Percentiles rank a stretch among this genome's conserved stretches.
Evolutionary conservation across 2,329 filamentous ascomycete genomes (phyloP).

Genomic region (Calonectria leucothoes): DNA sequence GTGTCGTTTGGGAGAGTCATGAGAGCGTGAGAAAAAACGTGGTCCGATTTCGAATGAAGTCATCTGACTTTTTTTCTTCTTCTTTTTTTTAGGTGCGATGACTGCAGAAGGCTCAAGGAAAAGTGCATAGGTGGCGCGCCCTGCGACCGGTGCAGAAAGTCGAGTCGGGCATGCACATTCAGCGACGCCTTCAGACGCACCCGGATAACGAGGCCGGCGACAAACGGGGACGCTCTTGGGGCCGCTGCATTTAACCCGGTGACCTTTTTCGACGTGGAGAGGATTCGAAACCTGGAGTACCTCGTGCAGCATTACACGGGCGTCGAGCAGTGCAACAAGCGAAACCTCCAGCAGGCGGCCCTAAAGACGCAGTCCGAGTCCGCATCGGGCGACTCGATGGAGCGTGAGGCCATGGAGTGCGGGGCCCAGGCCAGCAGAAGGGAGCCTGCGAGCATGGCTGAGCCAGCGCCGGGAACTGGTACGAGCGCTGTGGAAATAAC

Average conservation of each 20-base stretch:
- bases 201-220: background rate
- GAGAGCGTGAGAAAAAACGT: background rate
- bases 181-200: background rate
- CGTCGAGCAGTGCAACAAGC: background rate
- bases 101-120: conserved; percentile 65
- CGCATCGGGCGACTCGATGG: background rate
- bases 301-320: background rate
- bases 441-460: background rate
- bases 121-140: conserved; percentile 67
- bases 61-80: background rate
- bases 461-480: background rate
- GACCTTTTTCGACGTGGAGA: conserved; percentile 8
- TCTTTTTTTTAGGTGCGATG: conserved; percentile 58
- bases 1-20: background rate
- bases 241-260: background rate
- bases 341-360: background rate
- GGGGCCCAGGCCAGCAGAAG: background rate
- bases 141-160: conserved; percentile 64
- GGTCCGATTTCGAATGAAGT: background rate
- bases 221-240: background rate
- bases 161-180: conserved; percentile 43
- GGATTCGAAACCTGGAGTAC: background rate
- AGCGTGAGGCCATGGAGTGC: background rate
- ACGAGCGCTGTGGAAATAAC: background rate
- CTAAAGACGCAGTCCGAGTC: background rate